Conservation (phyloP, 2,329 filamentous ascomycete species). For the Fusarium phyllophilum region DNA sequence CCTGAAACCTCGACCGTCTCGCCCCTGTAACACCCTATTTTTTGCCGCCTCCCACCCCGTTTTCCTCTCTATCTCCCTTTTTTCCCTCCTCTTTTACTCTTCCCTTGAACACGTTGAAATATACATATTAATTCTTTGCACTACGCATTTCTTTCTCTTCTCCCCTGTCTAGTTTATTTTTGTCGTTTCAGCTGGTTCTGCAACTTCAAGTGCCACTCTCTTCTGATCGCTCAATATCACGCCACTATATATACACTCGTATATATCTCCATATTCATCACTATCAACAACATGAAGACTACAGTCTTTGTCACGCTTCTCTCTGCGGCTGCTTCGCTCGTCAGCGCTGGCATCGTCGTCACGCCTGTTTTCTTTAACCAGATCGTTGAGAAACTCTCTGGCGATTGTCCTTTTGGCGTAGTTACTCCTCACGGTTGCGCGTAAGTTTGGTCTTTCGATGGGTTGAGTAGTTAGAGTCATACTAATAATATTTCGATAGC, state of each 20-base stretch:
- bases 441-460: constrained; percentile 51
- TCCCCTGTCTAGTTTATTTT: constrained; percentile 9
- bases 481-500: constrained; percentile 11
- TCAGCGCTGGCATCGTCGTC: constrained; percentile 64
- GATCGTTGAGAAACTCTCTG: constrained; percentile 58
- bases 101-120: neutral
- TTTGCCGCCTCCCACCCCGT: constrained; percentile 18
- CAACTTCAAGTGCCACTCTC: constrained; percentile 14
- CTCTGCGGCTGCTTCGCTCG: constrained; percentile 57
- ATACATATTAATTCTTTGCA: constrained; percentile 22
- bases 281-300: constrained; percentile 44
- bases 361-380: constrained; percentile 63
- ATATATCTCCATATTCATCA: neutral
- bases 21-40: constrained; percentile 37
- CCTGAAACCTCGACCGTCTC: constrained; percentile 44
- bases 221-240: constrained; percentile 1
- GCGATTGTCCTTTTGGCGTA: constrained; percentile 67
- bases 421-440: constrained; percentile 67
- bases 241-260: constrained; percentile 2
- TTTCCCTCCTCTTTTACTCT: neutral
- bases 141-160: neutral
- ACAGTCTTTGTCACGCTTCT: constrained; percentile 49
- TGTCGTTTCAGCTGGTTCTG: constrained; percentile 36
- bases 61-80: neutral
- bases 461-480: neutral